These are phyloP conservation scores for Coemansia sp. DNA, from an alignment of 192 early-diverging fungal species.

Conservation along the genomic window DNA sequence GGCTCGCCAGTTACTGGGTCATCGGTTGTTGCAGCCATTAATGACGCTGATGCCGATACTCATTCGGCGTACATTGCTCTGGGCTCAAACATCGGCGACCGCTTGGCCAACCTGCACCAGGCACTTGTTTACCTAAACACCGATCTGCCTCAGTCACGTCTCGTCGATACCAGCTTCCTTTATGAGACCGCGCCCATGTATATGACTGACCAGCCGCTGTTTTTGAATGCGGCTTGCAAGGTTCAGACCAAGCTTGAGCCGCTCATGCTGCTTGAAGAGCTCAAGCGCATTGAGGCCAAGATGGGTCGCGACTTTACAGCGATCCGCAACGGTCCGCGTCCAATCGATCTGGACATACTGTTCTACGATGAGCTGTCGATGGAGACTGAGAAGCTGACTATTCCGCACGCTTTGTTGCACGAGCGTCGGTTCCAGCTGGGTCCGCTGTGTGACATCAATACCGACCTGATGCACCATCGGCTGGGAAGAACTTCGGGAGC, in stretches of 20 bases:
- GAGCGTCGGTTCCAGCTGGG: slow-evolving; percentile 95
- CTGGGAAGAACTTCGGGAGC: slow-evolving; percentile 72
- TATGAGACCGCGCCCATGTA: slow-evolving; percentile 99
- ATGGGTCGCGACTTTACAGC: slow-evolving; percentile 74
- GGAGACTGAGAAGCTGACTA: slow-evolving; percentile 64
- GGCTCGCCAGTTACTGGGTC: slow-evolving; percentile 14
- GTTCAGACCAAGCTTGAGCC: slow-evolving; percentile 80
- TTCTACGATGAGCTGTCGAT: slow-evolving; percentile 81
- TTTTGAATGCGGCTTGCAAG: slow-evolving; percentile 88
- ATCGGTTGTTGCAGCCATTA: neutral
- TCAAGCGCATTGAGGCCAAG: slow-evolving; percentile 83
- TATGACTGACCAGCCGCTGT: slow-evolving; percentile 83
- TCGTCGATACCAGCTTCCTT: slow-evolving; percentile 91
- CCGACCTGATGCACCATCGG: slow-evolving; percentile 84
- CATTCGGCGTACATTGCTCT: slow-evolving; percentile 75
- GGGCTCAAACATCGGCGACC: slow-evolving; percentile 90
- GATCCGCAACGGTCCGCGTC: slow-evolving; percentile 82
- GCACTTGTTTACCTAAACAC: slow-evolving; percentile 59
- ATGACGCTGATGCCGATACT: slow-evolving; percentile 1
- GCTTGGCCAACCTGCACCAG: slow-evolving; percentile 71
- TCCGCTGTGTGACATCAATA: slow-evolving; percentile 93
- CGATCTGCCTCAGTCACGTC: slow-evolving; percentile 32
- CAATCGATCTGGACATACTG: slow-evolving; percentile 96
- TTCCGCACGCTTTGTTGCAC: slow-evolving; percentile 84
- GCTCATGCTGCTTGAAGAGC: slow-evolving; percentile 62